Percentiles rank a stretch among this genome's conserved stretches.
Conservation (phyloP, 306 rosid genomes). For the Sechiopsis laciniata region DNA sequence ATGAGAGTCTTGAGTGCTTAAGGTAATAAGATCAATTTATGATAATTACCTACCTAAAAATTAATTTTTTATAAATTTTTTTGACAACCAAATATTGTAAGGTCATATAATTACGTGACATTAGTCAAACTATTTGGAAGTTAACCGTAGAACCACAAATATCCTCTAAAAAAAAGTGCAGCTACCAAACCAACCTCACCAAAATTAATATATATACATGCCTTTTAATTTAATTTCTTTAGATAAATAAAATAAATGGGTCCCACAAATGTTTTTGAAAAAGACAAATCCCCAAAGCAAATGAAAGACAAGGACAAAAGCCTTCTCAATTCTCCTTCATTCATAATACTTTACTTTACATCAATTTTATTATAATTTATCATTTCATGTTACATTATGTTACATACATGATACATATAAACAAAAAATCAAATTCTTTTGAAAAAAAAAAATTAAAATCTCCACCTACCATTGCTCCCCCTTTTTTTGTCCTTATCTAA, state of each 20-base stretch:
- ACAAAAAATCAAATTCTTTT: background rate
- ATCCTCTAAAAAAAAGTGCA: background rate
- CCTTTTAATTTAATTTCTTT: background rate
- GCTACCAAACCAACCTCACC: background rate
- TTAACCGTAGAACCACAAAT: too few relatives aligned
- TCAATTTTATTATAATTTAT: too few relatives aligned
- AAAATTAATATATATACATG: background rate
- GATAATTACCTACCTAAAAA: too few relatives aligned
- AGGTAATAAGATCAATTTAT: too few relatives aligned
- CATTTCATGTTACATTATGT: background rate
- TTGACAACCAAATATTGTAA: too few relatives aligned
- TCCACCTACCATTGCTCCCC: background rate
- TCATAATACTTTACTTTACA: background rate
- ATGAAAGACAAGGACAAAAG: background rate
- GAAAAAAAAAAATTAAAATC: background rate
- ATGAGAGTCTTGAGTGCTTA: too few relatives aligned
- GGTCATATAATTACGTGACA: too few relatives aligned
- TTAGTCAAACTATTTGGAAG: too few relatives aligned
- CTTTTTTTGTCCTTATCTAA: background rate
- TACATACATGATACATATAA: background rate
- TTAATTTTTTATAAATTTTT: too few relatives aligned
- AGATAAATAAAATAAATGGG: background rate
- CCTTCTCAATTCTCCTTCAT: background rate
- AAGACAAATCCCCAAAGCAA: slow-evolving; percentile 8
- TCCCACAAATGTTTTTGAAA: background rate